These are phyloP conservation scores for Raffaelea albimanens DNA, from an alignment of 2,329 filamentous ascomycete species.

Conservation along the genomic window DNA sequence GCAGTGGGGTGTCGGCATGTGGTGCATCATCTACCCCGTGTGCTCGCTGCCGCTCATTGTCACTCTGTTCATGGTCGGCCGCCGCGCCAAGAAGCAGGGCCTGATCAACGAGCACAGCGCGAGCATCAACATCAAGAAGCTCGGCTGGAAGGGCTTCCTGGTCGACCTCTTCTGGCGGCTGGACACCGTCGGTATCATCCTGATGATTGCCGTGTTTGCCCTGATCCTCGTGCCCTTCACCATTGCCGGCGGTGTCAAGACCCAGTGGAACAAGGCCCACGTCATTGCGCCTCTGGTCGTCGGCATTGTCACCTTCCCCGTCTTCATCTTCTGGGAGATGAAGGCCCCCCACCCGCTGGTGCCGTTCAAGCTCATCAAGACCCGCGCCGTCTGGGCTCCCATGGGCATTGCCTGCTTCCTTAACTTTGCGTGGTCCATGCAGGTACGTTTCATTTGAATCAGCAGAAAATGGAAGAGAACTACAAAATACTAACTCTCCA, in stretches of 20 bases:
- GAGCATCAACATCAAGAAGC: background rate
- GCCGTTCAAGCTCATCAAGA: slow-evolving; percentile 51
- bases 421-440: slow-evolving; percentile 52
- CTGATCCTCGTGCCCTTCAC: slow-evolving; percentile 36
- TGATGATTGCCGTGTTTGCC: slow-evolving; percentile 35
- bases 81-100: slow-evolving; percentile 42
- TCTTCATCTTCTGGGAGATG: slow-evolving; percentile 40
- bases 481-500: too few relatives aligned
- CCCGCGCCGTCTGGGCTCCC: slow-evolving; percentile 55
- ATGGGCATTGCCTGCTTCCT: slow-evolving; percentile 48
- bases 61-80: slow-evolving; percentile 34
- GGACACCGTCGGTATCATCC: slow-evolving; percentile 33
- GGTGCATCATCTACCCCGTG: slow-evolving; percentile 49
- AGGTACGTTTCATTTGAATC: too few relatives aligned
- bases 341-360: slow-evolving; percentile 43
- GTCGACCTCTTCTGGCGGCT: slow-evolving; percentile 35
- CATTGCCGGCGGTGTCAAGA: slow-evolving; percentile 31
- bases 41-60: slow-evolving; percentile 39
- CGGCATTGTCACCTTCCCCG: slow-evolving; percentile 36
- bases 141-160: slow-evolving; percentile 12
- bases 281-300: slow-evolving; percentile 35
- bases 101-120: slow-evolving; percentile 26
- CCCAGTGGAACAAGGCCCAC: slow-evolving; percentile 26
- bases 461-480: too few relatives aligned
- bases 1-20: slow-evolving; percentile 58